Evolutionary conservation across 2,329 filamentous ascomycete species (phyloP), one percentile per base, ranked within the genome.

Genomic region (Penicillium sp.): DNA sequence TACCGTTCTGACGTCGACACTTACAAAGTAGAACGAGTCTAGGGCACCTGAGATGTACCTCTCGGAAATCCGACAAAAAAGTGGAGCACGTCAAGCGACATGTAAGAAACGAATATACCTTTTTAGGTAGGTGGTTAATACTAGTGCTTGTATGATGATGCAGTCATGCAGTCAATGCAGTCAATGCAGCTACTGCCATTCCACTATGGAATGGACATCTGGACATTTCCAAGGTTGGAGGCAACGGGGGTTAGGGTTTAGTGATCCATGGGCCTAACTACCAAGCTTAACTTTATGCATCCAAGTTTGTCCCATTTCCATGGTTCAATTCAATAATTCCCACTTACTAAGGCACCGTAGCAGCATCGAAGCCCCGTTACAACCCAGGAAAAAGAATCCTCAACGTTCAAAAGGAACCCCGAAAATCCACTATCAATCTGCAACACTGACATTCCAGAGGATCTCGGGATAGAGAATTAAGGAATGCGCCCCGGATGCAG

Each of bases 81-180:
- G 52, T 55, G 52, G 52, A 55, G 38, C 52, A 50, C 52, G 52
- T 55, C 52, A 55, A 53, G 44, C 45, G 40, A 46, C 42, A 46
- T 20, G 32, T 37, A 26, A 35, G 32, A 16, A 7, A 40, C 1
- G 35, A 29, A 22, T 9, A 13, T 18, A n/a, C 49, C 38, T 29
- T 13, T 16, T 37, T 29, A 43, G 40, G 50, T 37, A 43, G 18
- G 37, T 50, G 22, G 9, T 29, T 38, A 26, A 37, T 49, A 26
- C 14, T 46, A 32, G 6, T 20, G 14, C 18, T 9, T 22, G 22
- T 22, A 40, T 20, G 22, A 14, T 39, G 10, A 42, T 11, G 39
- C 14, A 42, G 39, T 42, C 39, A 26, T 43, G 39, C 22, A 42
- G 24, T 26, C 13, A 5, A 32, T 32, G 32, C 38, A 40, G 24